A percentile compares a stretch with the other conserved stretches of the same genome.
phyloP scores from a whole-genome alignment of 169 alveolate genomes.

The Cryptosporidium meleagridis region DNA sequence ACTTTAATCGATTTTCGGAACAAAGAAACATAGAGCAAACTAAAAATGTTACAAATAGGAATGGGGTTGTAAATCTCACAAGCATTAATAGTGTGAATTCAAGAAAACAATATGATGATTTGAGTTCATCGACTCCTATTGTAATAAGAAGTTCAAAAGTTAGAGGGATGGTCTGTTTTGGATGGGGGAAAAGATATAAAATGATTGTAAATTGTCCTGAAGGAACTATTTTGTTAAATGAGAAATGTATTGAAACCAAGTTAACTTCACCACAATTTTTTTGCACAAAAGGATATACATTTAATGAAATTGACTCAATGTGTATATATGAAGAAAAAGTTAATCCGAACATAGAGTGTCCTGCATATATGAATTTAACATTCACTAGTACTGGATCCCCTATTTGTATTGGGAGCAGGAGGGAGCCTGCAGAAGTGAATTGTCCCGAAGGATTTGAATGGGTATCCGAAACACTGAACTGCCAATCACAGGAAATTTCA shows the following conservation, averaged over 20 bases:
- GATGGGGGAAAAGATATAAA: constrained; percentile 72
- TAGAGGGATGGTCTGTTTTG: constrained; percentile 70
- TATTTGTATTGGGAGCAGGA: constrained; percentile 28
- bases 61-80: background rate
- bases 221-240: constrained; percentile 45
- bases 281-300: constrained; percentile 47
- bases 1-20: background rate
- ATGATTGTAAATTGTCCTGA: constrained; percentile 73
- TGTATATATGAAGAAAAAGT: constrained; percentile 29
- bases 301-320: constrained; percentile 13
- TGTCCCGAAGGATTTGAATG: constrained; percentile 71
- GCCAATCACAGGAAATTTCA: constrained; percentile 45
- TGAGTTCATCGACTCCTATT: constrained; percentile 48
- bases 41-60: background rate
- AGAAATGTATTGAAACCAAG: constrained; percentile 61
- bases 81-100: background rate
- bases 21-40: background rate
- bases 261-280: constrained; percentile 17
- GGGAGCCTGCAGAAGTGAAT: constrained; percentile 50
- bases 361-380: constrained; percentile 20
- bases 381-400: constrained; percentile 37
- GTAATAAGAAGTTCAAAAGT: constrained; percentile 39
- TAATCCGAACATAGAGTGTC: constrained; percentile 50
- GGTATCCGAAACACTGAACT: constrained; percentile 42
- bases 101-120: constrained; percentile 17